These are phyloP conservation scores for Coemansia sp. DNA, from an alignment of 192 early-diverging fungal species.

Conservation along the genomic window DNA sequence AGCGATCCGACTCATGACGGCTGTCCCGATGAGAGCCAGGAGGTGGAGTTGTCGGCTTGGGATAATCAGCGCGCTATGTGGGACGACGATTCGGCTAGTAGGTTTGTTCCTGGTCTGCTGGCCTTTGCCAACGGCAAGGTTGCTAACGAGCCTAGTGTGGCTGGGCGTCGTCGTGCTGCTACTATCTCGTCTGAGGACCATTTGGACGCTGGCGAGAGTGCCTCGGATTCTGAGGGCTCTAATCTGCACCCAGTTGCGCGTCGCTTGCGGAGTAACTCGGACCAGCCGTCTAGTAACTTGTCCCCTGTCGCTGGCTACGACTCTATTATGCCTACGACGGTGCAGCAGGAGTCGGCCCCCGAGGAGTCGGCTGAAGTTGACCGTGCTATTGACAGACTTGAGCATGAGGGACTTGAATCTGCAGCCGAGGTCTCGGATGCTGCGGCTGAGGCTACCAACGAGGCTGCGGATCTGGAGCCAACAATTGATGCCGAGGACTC, in stretches of 20 bases:
- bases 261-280: constrained; percentile 7
- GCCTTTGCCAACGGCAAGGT: constrained; percentile 24
- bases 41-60: neutral
- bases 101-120: constrained; percentile 45
- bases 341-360: neutral
- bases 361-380: neutral
- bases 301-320: neutral
- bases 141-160: neutral
- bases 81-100: constrained; percentile 12
- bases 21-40: neutral
- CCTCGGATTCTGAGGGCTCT: neutral
- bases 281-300: neutral
- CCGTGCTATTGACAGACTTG: neutral
- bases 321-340: neutral
- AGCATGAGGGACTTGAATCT: neutral
- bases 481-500: neutral
- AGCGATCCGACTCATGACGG: constrained; percentile 14
- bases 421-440: neutral
- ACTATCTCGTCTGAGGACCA: constrained; percentile 14
- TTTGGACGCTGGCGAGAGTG: neutral
- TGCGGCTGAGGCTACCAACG: constrained; percentile 2
- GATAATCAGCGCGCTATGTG: constrained; percentile 21
- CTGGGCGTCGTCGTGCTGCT: constrained; percentile 15
- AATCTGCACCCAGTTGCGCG: neutral
- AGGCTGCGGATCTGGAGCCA: neutral